Conservation (phyloP, 2,329 filamentous ascomycete species). For the Aureobasidium vineae region DNA sequence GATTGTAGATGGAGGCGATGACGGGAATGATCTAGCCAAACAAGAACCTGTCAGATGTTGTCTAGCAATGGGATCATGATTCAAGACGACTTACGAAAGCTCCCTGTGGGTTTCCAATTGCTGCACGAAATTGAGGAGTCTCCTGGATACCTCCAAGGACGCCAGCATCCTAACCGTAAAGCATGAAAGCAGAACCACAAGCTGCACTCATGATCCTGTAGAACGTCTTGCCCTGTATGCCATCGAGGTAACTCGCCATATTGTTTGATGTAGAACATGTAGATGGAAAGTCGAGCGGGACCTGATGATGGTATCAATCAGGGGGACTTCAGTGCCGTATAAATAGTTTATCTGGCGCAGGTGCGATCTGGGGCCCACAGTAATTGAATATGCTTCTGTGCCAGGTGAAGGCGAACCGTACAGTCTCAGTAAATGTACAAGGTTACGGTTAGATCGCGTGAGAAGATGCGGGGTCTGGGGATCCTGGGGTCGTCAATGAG, state of each 20-base stretch:
- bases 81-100: conserved; percentile 16
- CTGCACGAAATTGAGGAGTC: conserved; percentile 30
- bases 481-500: neutral
- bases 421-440: neutral
- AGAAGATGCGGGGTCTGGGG: neutral
- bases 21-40: conserved; percentile 31
- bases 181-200: conserved; percentile 35
- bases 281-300: neutral
- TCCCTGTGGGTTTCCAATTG: conserved; percentile 31
- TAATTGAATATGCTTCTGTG: neutral
- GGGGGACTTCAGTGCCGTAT: neutral
- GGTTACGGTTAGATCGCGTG: neutral
- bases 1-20: conserved; percentile 33
- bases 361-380: neutral
- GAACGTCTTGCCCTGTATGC: conserved; percentile 33
- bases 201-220: conserved; percentile 36
- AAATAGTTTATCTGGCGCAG: neutral
- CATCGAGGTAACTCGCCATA: conserved; percentile 23
- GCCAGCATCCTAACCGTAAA: conserved; percentile 36
- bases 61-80: neutral
- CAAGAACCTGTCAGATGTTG: neutral
- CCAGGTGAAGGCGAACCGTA: neutral
- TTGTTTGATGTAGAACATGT: neutral
- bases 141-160: conserved; percentile 32
- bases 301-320: neutral